A percentile compares a stretch with the other conserved stretches of the same genome.
phyloP scores from a whole-genome alignment of 2,329 filamentous ascomycete genomes.

The Pseudopyricularia javanii region DNA sequence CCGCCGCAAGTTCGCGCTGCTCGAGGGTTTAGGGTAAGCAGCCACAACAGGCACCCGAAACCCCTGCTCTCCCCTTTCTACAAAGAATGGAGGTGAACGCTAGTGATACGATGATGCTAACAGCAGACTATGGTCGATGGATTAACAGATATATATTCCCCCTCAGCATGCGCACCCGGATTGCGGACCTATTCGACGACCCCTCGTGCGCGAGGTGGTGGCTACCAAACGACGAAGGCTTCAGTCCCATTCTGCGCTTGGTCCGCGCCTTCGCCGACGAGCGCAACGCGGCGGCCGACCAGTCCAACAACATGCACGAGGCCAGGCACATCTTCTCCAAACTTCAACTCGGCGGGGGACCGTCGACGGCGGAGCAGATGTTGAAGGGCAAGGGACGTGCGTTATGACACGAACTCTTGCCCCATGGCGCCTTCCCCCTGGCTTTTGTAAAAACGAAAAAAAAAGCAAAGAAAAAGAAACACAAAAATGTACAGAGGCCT shows the following conservation, averaged over 20 bases:
- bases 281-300: constrained; percentile 49
- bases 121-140: too few species aligned
- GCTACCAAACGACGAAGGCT: constrained; percentile 72
- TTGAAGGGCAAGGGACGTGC: constrained; percentile 3
- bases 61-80: too few species aligned
- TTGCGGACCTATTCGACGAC: constrained; percentile 65
- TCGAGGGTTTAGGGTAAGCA: constrained; percentile 39
- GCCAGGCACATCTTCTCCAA: constrained; percentile 63
- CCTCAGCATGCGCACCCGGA: constrained; percentile 56
- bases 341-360: constrained; percentile 30
- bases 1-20: constrained; percentile 61
- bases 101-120: too few species aligned
- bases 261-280: constrained; percentile 76
- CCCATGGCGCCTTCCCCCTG: too few species aligned
- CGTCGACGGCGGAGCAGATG: neutral
- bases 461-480: neutral
- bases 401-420: neutral
- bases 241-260: constrained; percentile 59
- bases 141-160: constrained; percentile 73
- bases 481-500: neutral
- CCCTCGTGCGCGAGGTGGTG: constrained; percentile 71
- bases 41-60: neutral
- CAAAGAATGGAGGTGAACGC: too few species aligned
- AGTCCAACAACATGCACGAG: constrained; percentile 57
- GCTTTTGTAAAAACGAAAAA: neutral